Evolutionary conservation across 192 early-diverging fungal species (phyloP).

Genomic region (Coemansia guatemalensis): DNA sequence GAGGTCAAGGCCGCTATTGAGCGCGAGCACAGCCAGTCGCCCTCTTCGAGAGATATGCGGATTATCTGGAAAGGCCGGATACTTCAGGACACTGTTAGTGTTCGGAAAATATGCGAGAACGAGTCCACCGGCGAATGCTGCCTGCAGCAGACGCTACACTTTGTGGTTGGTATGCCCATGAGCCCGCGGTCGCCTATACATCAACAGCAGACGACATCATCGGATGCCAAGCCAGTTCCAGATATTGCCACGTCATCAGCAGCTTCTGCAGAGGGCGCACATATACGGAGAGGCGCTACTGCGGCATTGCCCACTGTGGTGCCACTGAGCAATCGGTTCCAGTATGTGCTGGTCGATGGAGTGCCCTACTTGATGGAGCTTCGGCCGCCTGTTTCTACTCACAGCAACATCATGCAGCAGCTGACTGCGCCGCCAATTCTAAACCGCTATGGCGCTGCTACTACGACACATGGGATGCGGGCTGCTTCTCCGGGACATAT

Average conservation of each 20-base stretch:
- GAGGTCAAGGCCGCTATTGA: constrained; percentile 43
- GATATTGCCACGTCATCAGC: neutral
- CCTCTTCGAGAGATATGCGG: constrained; percentile 41
- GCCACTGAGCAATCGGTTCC: constrained; percentile 40
- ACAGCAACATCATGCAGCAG: neutral
- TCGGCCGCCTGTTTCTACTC: neutral
- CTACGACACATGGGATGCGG: no score
- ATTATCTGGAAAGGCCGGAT: constrained; percentile 49
- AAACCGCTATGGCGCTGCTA: no score
- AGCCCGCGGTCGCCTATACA: neutral
- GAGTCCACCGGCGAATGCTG: neutral
- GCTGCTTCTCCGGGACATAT: no score
- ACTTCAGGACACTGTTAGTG: constrained; percentile 18
- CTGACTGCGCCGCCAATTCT: no score
- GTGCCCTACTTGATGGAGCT: constrained; percentile 36
- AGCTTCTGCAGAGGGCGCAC: no score
- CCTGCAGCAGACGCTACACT: constrained; percentile 30
- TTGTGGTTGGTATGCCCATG: constrained; percentile 25
- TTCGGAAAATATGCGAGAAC: constrained; percentile 8
- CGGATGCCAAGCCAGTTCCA: neutral
- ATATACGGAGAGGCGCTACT: neutral
- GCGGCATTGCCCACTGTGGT: neutral
- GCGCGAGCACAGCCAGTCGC: constrained; percentile 19
- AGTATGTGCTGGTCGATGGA: constrained; percentile 49
- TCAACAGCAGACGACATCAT: neutral